Percentiles rank a stretch among this genome's conserved stretches.
Evolutionary conservation across 805 yeast species (phyloP).

Genomic region (Wickerhamiella vanderwaltii): DNA sequence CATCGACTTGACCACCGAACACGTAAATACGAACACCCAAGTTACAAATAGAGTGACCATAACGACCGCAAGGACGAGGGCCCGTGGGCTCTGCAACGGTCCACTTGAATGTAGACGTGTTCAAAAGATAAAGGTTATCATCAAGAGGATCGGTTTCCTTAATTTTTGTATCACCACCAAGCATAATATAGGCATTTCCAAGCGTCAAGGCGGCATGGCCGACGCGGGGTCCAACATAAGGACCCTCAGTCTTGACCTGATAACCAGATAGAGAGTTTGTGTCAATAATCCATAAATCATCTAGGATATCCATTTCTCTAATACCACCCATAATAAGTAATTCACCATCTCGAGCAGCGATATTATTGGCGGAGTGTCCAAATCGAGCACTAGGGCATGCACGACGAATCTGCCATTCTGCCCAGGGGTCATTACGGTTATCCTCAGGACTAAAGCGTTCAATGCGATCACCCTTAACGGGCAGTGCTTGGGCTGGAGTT

Average conservation of each 20-base stretch:
- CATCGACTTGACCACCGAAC: conserved; percentile 92
- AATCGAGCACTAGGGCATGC: conserved; percentile 87
- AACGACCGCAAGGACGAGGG: conserved; percentile 76
- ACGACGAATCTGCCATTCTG: conserved; percentile 25
- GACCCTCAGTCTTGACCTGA: conserved; percentile 63
- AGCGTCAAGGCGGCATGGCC: conserved; percentile 88
- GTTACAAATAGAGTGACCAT: conserved; percentile 84
- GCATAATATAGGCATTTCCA: conserved; percentile 89
- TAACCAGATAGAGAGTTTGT: conserved; percentile 37
- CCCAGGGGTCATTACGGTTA: conserved; percentile 25
- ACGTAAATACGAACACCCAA: conserved; percentile 54
- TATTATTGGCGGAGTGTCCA: conserved; percentile 75
- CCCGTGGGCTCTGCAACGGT: conserved; percentile 65
- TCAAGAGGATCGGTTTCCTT: conserved; percentile 63
- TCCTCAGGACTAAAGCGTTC: conserved; percentile 5
- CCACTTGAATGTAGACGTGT: conserved; percentile 67
- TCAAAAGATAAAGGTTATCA: conserved; percentile 78
- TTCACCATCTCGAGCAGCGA: conserved; percentile 68
- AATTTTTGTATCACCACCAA: conserved; percentile 90
- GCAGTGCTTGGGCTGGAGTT: conserved; percentile 4
- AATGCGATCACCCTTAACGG: conserved; percentile 9
- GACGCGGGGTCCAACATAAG: conserved; percentile 72
- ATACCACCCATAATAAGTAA: conserved; percentile 89
- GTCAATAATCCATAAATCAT: conserved; percentile 85
- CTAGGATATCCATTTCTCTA: conserved; percentile 82